Evolutionary conservation across 2,329 filamentous ascomycete genomes (phyloP).

Genomic region (Berkeleyomyces basicola): DNA sequence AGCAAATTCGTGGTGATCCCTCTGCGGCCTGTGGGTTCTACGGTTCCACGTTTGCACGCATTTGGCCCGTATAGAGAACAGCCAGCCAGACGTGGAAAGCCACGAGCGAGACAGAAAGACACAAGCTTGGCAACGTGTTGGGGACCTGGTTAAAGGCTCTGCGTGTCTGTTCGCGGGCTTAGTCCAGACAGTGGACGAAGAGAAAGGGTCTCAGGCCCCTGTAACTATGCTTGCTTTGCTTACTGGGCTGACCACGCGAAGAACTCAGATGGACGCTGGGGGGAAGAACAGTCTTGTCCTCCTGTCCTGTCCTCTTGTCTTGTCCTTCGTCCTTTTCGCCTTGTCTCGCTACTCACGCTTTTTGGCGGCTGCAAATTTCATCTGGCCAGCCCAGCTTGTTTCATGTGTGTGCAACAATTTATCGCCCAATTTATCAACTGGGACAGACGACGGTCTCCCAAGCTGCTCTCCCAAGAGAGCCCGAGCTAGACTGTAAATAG

Average conservation of each 20-base stretch:
- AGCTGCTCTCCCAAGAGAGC: too few relatives aligned
- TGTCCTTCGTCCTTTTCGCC: background rate
- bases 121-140: background rate
- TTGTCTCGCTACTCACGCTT: too few relatives aligned
- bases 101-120: background rate
- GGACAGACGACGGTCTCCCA: too few relatives aligned
- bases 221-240: background rate
- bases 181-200: constrained; percentile 6
- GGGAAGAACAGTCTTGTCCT: background rate
- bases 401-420: background rate
- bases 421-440: background rate
- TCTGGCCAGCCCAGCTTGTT: background rate
- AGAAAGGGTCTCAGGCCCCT: constrained; percentile 8
- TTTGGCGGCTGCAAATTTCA: background rate
- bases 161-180: constrained; percentile 7
- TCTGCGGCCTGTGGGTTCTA: background rate
- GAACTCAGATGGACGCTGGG: too few relatives aligned
- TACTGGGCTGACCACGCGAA: background rate
- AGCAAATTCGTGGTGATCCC: background rate
- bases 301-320: background rate
- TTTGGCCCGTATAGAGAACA: background rate
- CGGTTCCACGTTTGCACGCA: too few relatives aligned
- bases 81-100: background rate
- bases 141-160: background rate
- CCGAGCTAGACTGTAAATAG: background rate